Conservation (phyloP, 208 protist genomes). For the Acanthamoeba divionensis region DNA sequence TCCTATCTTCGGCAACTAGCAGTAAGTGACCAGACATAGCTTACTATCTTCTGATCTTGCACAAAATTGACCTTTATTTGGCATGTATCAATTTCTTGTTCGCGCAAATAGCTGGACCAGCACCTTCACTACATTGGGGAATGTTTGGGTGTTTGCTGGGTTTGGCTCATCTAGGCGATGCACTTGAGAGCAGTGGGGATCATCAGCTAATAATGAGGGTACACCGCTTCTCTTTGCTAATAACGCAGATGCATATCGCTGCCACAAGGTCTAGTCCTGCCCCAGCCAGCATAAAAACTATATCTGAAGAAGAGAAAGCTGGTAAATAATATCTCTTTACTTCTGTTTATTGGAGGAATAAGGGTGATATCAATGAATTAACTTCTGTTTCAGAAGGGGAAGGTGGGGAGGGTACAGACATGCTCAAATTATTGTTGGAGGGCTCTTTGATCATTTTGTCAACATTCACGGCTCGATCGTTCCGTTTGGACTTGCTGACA, state of each 20-base stretch:
- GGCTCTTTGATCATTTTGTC: neutral
- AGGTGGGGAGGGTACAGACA: neutral
- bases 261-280: too few relatives aligned
- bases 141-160: slow-evolving; percentile 24
- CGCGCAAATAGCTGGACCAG: neutral
- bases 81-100: too few relatives aligned
- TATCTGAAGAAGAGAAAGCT: neutral
- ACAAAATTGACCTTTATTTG: too few relatives aligned
- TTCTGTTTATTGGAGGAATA: too few relatives aligned
- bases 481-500: neutral
- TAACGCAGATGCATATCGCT: too few relatives aligned
- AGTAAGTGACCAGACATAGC: neutral
- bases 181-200: slow-evolving; percentile 10
- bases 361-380: neutral
- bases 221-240: too few relatives aligned
- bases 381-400: neutral
- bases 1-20: neutral
- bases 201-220: neutral
- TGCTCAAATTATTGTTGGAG: neutral
- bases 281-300: too few relatives aligned
- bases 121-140: neutral
- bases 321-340: neutral
- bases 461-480: slow-evolving; percentile 24
- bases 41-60: neutral
- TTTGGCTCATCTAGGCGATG: slow-evolving; percentile 22